A percentile compares a stretch with the other conserved stretches of the same genome.
phyloP scores from a whole-genome alignment of 768 basidiomycete species.

The Ramaria sp. region DNA sequence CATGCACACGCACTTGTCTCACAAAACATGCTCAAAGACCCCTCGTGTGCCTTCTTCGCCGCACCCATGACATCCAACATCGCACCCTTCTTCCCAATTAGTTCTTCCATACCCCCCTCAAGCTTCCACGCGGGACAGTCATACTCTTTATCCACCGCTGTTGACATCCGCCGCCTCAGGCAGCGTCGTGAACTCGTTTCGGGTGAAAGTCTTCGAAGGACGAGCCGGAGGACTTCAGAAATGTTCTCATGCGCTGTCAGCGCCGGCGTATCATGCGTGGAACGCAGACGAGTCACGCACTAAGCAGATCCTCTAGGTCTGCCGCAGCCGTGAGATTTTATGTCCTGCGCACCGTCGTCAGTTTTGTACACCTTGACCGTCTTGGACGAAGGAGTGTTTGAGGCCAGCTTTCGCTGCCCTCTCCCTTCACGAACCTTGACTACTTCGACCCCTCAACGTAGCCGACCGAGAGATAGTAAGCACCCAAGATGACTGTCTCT shows the following conservation, averaged over 20 bases:
- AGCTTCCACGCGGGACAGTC: constrained; percentile 43
- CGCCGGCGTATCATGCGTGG: too few relatives aligned
- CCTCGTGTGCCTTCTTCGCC: constrained; percentile 35
- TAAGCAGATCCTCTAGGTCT: constrained; percentile 68
- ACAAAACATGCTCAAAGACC: constrained; percentile 76
- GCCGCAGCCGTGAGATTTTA: constrained; percentile 53
- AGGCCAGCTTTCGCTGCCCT: constrained; percentile 30
- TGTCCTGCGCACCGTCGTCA: constrained; percentile 22
- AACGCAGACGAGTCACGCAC: constrained; percentile 29
- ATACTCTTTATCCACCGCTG: constrained; percentile 71
- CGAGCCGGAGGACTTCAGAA: constrained; percentile 85
- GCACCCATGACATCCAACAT: constrained; percentile 39
- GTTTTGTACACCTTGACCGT: constrained; percentile 48
- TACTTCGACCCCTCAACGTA: constrained; percentile 73
- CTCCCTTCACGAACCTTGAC: constrained; percentile 48
- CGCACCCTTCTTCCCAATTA: constrained; percentile 30
- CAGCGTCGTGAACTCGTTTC: constrained; percentile 83
- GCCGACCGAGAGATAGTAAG: constrained; percentile 5
- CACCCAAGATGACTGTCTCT: neutral
- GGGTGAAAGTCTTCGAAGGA: constrained; percentile 74
- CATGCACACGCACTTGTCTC: constrained; percentile 94
- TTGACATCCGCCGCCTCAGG: constrained; percentile 75
- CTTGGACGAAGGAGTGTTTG: constrained; percentile 72
- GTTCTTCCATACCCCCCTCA: neutral
- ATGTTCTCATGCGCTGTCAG: constrained; percentile 26